phyloP scores from a whole-genome alignment of 2,329 filamentous ascomycete genomes.

The Talaromyces sp. region DNA sequence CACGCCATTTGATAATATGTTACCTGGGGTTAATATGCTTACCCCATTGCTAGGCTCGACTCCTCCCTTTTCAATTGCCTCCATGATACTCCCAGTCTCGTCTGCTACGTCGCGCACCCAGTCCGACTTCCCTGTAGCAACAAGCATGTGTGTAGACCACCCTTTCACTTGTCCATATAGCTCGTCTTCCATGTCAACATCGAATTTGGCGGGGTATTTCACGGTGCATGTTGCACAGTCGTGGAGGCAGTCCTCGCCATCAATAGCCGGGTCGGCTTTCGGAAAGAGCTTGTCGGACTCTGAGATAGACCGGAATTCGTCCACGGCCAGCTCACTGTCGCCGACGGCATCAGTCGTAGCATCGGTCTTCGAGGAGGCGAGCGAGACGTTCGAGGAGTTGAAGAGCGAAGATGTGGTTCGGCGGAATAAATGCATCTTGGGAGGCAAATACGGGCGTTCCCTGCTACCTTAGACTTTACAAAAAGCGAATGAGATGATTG shows the following conservation, averaged over 20 bases:
- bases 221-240: slow-evolving; percentile 83
- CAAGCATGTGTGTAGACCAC: slow-evolving; percentile 86
- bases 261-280: slow-evolving; percentile 71
- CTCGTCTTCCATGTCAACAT: slow-evolving; percentile 73
- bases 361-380: slow-evolving; percentile 24
- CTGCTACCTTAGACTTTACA: not conserved
- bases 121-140: slow-evolving; percentile 93
- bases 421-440: slow-evolving; percentile 40
- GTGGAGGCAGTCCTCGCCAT: slow-evolving; percentile 85
- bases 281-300: slow-evolving; percentile 66
- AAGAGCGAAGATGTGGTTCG: slow-evolving; percentile 37
- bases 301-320: slow-evolving; percentile 53
- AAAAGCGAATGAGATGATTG: not conserved
- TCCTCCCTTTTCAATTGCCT: slow-evolving; percentile 63
- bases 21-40: slow-evolving; percentile 12
- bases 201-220: slow-evolving; percentile 73
- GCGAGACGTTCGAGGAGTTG: slow-evolving; percentile 31
- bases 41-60: slow-evolving; percentile 48
- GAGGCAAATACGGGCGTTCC: not conserved
- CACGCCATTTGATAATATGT: not conserved
- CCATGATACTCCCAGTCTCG: slow-evolving; percentile 83
- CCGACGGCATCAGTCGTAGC: slow-evolving; percentile 25
- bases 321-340: slow-evolving; percentile 24
- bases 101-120: slow-evolving; percentile 90
- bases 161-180: slow-evolving; percentile 84